phyloP scores from a whole-genome alignment of 768 basidiomycete genomes.

The Termitomyces sp. region DNA sequence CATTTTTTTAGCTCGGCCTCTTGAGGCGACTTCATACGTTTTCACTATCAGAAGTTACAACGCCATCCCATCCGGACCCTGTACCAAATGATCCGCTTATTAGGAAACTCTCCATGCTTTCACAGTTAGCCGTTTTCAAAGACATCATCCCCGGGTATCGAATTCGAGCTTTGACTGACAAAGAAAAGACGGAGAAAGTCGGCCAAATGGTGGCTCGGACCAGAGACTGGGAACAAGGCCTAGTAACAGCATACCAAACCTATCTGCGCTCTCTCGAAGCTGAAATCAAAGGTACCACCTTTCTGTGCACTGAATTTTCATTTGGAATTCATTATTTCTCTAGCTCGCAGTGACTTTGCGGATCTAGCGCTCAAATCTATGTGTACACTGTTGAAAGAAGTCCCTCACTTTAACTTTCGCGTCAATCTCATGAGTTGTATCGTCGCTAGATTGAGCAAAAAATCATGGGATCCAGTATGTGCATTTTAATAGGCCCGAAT shows the following conservation, averaged over 20 bases:
- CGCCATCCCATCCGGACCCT: constrained; percentile 62
- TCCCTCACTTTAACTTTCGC: constrained; percentile 96
- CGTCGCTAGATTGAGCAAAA: constrained; percentile 76
- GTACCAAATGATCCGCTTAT: constrained; percentile 77
- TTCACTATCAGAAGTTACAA: constrained; percentile 69
- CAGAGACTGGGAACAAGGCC: constrained; percentile 94
- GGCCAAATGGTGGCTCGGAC: constrained; percentile 86
- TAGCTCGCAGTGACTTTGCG: constrained; percentile 62
- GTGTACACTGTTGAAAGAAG: constrained; percentile 77
- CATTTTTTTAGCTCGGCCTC: constrained; percentile 63
- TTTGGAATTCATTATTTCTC: constrained; percentile 8
- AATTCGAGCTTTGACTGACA: constrained; percentile 85
- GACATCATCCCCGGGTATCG: constrained; percentile 96
- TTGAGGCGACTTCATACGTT: constrained; percentile 87
- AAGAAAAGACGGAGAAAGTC: constrained; percentile 90
- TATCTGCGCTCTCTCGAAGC: constrained; percentile 82
- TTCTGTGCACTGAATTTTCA: not conserved
- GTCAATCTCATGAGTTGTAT: constrained; percentile 87
- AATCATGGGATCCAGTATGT: constrained; percentile 84
- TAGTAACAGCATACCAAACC: constrained; percentile 82
- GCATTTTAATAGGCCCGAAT: not conserved
- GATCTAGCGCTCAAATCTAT: constrained; percentile 77
- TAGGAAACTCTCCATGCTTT: constrained; percentile 83
- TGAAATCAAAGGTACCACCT: constrained; percentile 73
- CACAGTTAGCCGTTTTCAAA: constrained; percentile 90